Percentiles rank a stretch among this genome's conserved stretches.
Evolutionary conservation across 2,329 filamentous ascomycete species (phyloP).

Genomic region (Ceratocystis destructans): DNA sequence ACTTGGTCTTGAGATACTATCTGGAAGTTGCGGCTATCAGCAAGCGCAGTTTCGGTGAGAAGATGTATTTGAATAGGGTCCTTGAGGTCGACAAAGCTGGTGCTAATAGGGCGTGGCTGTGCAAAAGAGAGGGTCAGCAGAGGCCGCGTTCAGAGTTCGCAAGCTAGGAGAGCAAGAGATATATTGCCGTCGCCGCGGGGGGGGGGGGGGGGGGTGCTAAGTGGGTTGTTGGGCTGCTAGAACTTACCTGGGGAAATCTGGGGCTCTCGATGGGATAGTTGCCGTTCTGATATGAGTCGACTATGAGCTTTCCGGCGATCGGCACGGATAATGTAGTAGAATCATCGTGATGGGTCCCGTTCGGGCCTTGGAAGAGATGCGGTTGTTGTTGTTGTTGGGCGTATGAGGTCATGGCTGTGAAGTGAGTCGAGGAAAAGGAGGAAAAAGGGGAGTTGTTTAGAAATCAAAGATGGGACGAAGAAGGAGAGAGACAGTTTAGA

Average conservation of each 20-base stretch:
- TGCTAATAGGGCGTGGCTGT: slow-evolving; percentile 37
- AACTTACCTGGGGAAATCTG: slow-evolving; percentile 14
- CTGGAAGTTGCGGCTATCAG: slow-evolving; percentile 73
- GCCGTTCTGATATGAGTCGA: slow-evolving; percentile 16
- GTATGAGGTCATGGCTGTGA: not conserved
- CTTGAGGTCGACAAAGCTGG: slow-evolving; percentile 45
- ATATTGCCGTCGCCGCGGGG: not conserved
- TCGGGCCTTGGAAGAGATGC: not conserved
- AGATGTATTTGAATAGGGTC: slow-evolving; percentile 78
- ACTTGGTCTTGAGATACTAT: slow-evolving; percentile 85
- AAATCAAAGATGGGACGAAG: not conserved
- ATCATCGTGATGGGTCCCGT: not conserved
- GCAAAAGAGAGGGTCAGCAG: slow-evolving; percentile 23
- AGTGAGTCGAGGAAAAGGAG: not conserved
- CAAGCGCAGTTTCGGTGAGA: slow-evolving; percentile 81
- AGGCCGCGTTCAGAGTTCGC: not conserved
- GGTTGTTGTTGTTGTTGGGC: slow-evolving; percentile 1
- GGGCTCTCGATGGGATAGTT: slow-evolving; percentile 12
- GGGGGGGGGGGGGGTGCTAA: not conserved
- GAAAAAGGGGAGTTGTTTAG: not conserved
- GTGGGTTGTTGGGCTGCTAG: not conserved
- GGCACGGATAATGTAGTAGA: not conserved
- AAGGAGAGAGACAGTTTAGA: not conserved
- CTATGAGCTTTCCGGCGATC: slow-evolving; percentile 13
- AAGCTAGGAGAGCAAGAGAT: not conserved